Base-by-base conservation (phyloP, 176 grass and related monocot species). In the Thinopyrum elongatum region DNA sequence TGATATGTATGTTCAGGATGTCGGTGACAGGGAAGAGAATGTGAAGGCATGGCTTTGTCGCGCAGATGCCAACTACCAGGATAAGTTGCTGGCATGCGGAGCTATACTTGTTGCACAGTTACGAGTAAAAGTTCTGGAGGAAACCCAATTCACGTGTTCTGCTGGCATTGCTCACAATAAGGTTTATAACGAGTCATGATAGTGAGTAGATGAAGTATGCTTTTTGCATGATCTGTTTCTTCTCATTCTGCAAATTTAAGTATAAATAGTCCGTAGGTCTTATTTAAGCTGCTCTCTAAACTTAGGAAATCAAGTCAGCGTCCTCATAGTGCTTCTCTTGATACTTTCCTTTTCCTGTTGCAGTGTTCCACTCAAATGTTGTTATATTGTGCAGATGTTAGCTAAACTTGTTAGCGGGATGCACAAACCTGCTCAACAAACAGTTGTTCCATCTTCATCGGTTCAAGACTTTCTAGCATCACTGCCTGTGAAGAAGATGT, bases 381-480 rank as follows among this genome's bases (percentile, higher is more conserved):
- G n/a, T 84, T 76, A 65, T 79, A 69, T 31, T 92, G 16, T 21
- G 62, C 84, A 95, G 96, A 92, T 98, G 93, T 80, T 98, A 88
- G 93, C 96, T 72, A 98, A 98, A 89, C 96, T 95, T 91, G 90
- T 93, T 22, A 98, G 96, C 26, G 89, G 89, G 55, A 95, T 95
- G 93, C 86, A 98, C 88, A 98, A 98, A 74, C 96, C 96, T 87
- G 96, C 96, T 88, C 93, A 98, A 81, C 93, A 98, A 89, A 95
- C 96, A 46, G 88, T 98, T 77, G 93, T 94, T 29, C 93, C 93
- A 71, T 89, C 92, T n/a, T 92, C 91, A 42, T 95, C 93, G 47
- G 92, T 98, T 84, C 86, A 90, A 70, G 82, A 89, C 68, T 83
- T 98, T 51, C 85, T 98, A 87, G 84, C 92, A 89, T 92, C 90